These are phyloP conservation scores for Climacium dendroides DNA, from an alignment of 225 moss, liverwort and hornwort genomes.

Conservation along the genomic window DNA sequence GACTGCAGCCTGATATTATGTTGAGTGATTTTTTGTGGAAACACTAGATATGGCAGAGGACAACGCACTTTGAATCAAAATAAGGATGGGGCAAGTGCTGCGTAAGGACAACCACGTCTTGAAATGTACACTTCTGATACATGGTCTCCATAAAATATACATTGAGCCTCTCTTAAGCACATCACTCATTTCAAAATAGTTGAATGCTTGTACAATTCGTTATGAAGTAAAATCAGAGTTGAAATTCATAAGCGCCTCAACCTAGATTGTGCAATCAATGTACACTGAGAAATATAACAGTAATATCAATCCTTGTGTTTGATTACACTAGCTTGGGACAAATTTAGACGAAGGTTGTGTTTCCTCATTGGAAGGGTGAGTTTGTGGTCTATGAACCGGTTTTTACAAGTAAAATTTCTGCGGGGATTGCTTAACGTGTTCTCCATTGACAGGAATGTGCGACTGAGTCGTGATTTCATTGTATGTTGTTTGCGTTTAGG, in stretches of 20 bases:
- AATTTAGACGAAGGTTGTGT: background rate
- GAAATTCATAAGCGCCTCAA: background rate
- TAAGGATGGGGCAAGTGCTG: background rate
- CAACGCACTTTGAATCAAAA: background rate
- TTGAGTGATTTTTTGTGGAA: background rate
- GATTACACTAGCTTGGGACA: background rate
- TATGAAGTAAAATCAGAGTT: background rate
- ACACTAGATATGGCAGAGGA: background rate
- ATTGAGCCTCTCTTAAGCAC: background rate
- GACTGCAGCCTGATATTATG: background rate
- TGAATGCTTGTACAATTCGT: background rate
- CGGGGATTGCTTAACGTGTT: background rate
- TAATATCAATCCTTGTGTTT: background rate
- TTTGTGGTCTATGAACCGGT: background rate
- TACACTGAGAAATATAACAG: background rate
- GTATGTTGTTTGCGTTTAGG: slow-evolving; percentile 7
- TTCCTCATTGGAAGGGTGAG: background rate
- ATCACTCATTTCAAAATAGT: background rate
- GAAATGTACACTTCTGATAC: background rate
- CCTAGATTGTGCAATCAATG: background rate
- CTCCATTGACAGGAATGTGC: background rate
- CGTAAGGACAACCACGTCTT: background rate
- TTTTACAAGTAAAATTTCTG: background rate
- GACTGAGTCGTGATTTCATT: background rate
- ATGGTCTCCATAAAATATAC: background rate